Conservation (phyloP, 2,329 filamentous ascomycete genomes). For the Penicillium sp. region DNA sequence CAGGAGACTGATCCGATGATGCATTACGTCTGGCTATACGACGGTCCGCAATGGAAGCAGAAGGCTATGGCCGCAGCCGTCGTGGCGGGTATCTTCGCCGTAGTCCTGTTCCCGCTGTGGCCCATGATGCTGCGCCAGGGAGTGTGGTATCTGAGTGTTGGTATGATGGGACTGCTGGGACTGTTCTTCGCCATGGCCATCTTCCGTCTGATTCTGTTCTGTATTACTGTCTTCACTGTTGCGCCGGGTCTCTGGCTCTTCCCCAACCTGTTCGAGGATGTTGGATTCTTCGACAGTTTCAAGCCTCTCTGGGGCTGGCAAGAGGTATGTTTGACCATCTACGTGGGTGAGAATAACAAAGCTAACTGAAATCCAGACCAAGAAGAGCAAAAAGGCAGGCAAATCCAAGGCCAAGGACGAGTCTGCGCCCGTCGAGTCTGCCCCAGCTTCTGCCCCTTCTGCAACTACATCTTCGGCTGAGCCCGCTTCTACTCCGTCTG, state of each 20-base stretch:
- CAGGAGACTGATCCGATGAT: conserved; percentile 70
- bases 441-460: conserved; percentile 22
- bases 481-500: conserved; percentile 34
- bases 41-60: conserved; percentile 90
- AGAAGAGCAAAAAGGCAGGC: conserved; percentile 44
- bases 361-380: conserved; percentile 30
- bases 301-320: conserved; percentile 97
- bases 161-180: conserved; percentile 82
- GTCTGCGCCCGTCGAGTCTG: conserved; percentile 4
- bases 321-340: conserved; percentile 63
- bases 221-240: conserved; percentile 81
- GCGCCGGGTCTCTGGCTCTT: conserved; percentile 96
- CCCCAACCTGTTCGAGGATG: conserved; percentile 97
- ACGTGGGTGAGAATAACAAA: background rate
- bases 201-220: conserved; percentile 92
- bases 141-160: conserved; percentile 97
- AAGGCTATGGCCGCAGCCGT: conserved; percentile 88
- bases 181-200: conserved; percentile 98
- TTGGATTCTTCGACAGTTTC: conserved; percentile 98
- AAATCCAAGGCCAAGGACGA: conserved; percentile 19
- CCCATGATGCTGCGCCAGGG: conserved; percentile 86
- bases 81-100: conserved; percentile 77
- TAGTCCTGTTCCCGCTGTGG: conserved; percentile 97
- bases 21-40: conserved; percentile 97
- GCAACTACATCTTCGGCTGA: conserved; percentile 41